Base-by-base conservation (phyloP, 441 rosid genomes). In the Gossypium lobatum region DNA sequence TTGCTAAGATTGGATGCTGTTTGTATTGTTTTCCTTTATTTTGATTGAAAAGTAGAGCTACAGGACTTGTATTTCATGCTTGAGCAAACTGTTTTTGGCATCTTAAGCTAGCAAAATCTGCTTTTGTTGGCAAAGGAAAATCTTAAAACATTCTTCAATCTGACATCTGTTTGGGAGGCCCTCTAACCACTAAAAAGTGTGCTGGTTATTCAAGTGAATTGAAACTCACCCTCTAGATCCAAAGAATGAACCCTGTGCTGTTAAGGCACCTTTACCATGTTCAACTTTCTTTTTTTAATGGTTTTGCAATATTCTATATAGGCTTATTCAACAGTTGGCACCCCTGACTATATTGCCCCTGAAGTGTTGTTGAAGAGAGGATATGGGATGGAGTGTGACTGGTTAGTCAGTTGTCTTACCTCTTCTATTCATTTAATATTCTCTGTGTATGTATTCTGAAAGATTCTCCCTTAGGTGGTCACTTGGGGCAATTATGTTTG, bases 291-390 rank as follows among this genome's bases (percentile, higher is more conserved):
- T 53, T 25, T 39, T 52, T 54, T 66, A 14, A 59, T 66, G 62
- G 68, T 72, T 78, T 62, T 75, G 71, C 26, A 73, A 16, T 80
- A 65, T 81, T 64, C 64, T 48, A 6, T 79, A 52, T 83, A 88
- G 92, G 92, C 92, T 57, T 88, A 84, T 78, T 88, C 92, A 14
- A 88, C 92, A 50, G 92, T 88, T 73, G 92, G 92, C 26, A 88
- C 92, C 26, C 92, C 92, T 2, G 92, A 88, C 75, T 88, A 88
- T 79, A 88, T 88, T 73, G 92, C 92, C 57, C 92, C 92, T 62
- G 92, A 88, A 78, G 89, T 88, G 69, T 76, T 88, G 67, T 73
- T 88, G 85, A 86, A 86, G 92, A 88, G 84, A 85, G 92, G 92
- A 39, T 88, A 88, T 42, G 92, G 89, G 68, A 88, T 88, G 88